Conservation (phyloP, 2,329 filamentous ascomycete genomes). For the Penicillium brevicompactum region DNA sequence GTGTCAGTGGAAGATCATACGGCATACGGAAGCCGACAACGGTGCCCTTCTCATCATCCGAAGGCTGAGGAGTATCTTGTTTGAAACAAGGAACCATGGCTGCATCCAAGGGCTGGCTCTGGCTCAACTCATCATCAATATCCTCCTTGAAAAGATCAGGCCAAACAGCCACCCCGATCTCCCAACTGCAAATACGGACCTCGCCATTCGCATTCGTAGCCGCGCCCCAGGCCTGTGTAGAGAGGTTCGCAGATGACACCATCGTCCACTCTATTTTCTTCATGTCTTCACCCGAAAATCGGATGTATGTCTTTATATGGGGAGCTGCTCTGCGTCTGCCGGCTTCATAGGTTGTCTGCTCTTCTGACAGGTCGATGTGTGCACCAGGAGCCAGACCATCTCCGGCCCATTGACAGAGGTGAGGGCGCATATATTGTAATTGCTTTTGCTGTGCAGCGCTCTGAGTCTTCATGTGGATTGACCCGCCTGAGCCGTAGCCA, state of each 20-base stretch:
- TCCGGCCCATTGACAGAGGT: constrained; percentile 76
- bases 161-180: constrained; percentile 83
- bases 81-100: constrained; percentile 71
- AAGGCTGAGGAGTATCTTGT: constrained; percentile 55
- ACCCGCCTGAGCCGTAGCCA: constrained; percentile 74
- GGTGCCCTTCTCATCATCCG: neutral
- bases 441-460: constrained; percentile 72
- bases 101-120: constrained; percentile 26
- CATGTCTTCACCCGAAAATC: constrained; percentile 52
- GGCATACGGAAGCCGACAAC: constrained; percentile 75
- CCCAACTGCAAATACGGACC: constrained; percentile 76
- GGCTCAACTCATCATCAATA: neutral
- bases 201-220: constrained; percentile 58
- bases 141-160: constrained; percentile 54
- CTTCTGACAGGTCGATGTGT: constrained; percentile 13
- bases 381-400: constrained; percentile 41
- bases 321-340: constrained; percentile 73
- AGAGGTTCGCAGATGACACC: constrained; percentile 87
- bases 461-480: constrained; percentile 79
- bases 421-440: constrained; percentile 68
- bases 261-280: constrained; percentile 76
- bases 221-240: constrained; percentile 86
- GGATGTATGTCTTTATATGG: constrained; percentile 87
- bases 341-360: constrained; percentile 46
- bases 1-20: constrained; percentile 75